Evolutionary conservation across 192 early-diverging fungal species (phyloP), one percentile per base, ranked within the genome.

Genomic region (Podila minutissima): DNA sequence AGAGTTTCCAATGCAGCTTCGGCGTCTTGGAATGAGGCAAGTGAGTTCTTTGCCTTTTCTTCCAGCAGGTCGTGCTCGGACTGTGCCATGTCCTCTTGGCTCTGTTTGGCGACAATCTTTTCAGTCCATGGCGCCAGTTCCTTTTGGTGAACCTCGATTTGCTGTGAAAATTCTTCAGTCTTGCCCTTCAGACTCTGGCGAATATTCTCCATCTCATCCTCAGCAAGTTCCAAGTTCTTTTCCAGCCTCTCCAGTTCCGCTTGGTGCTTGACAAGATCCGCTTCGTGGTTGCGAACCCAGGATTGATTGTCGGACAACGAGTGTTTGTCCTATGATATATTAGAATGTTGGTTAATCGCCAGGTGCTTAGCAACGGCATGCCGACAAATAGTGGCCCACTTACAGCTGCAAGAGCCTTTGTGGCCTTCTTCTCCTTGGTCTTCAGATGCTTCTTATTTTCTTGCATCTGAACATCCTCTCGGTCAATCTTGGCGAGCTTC

Each of bases 81-180:
- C 74, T 89, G 82, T 15, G 90, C 88, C 67, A 97, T 87, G 64
- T 97, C 92, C n/a, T 96, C 83, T 57, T 85, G 72, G 32, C 92
- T 88, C 75, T 94, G 89, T 62, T 90, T 91, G 32, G 71, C 89
- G 59, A 92, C 92, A 72, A 96, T 91, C 79, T 92, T 93, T 68
- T 97, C 95, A 51, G 86, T 86, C 94, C 94, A 97, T 2, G 97
- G 98, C 7, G 90, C 91, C 22, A 98, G 83, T 67, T 95, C 90
- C 29, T 88, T 89, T 79, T 99, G 95, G 69, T 95, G 89, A 60
- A 92, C 85, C 73, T 95, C 95, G 24, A 99, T 96, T 53, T 95
- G 82, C 31, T 85, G 77, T 51, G 95, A 90, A 71, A 94, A 93
- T n/a, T 65, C 87, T 38, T 95, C 91, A 0, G 98, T 98, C 79